Base-by-base conservation (phyloP, 2,329 filamentous ascomycete species). In the Ophiostoma fasciatum region DNA sequence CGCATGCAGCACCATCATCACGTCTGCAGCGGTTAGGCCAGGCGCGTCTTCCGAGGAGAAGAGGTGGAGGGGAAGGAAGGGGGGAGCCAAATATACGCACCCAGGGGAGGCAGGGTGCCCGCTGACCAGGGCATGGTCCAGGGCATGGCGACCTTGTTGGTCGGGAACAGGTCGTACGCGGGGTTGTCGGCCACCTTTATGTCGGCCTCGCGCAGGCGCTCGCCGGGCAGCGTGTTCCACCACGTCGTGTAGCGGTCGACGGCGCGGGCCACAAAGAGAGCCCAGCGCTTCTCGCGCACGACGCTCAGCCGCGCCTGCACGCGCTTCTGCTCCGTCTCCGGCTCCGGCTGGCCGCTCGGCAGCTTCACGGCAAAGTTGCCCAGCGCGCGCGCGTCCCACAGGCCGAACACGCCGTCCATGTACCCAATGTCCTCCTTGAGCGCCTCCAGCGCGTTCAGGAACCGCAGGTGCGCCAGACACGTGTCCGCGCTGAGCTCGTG, bases 1-100 rank as follows among this genome's bases (percentile, higher is more conserved):
- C 0, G 78, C 61, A 52, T 88, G 82, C 75, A 78, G 82, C 0
- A 87, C 74, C 77, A 87, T 81, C 15, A 85, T 55, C 1, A 87
- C 71, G 55, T 87, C 81, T n/a, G n/a, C n/a, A n/a, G n/a, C n/a
- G n/a, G n/a, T n/a, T n/a, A n/a, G n/a, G n/a, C n/a, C n/a, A n/a
- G n/a, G n/a, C n/a, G n/a, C n/a, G n/a, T n/a, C n/a, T n/a, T n/a
- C n/a, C n/a, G n/a, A n/a, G n/a, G n/a, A n/a, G n/a, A n/a, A n/a
- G n/a, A n/a, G n/a, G n/a, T n/a, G n/a, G n/a, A n/a, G n/a, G n/a
- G n/a, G n/a, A n/a, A n/a, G n/a, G n/a, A n/a, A n/a, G n/a, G n/a
- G n/a, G n/a, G n/a, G n/a, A n/a, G n/a, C n/a, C n/a, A n/a, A n/a
- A n/a, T n/a, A n/a, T n/a, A n/a, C n/a, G n/a, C n/a, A n/a, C n/a